These are phyloP conservation scores for Aspergillus coremiiformis DNA, from an alignment of 495 filamentous ascomycete species.

Conservation along the genomic window DNA sequence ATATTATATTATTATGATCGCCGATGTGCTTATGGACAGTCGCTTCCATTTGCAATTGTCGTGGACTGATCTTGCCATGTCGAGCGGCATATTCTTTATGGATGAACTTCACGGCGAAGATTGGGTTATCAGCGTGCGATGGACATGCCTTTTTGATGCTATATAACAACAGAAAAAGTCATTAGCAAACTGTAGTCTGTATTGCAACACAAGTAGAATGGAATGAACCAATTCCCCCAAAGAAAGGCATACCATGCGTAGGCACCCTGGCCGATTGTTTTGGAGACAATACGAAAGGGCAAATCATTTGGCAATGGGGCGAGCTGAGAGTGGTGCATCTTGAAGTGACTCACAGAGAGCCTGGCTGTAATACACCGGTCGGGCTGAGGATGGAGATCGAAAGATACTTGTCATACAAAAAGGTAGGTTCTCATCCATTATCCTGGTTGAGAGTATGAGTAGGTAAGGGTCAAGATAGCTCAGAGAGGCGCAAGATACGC, in stretches of 20 bases:
- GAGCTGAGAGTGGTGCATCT: constrained; percentile 70
- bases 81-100: constrained; percentile 89
- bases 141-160: constrained; percentile 94
- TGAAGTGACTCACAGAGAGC: constrained; percentile 7
- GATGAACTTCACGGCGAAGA: constrained; percentile 98
- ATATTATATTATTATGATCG: constrained; percentile 86
- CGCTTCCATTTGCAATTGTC: constrained; percentile 84
- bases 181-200: constrained; percentile 11
- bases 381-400: not conserved
- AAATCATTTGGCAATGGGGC: constrained; percentile 79
- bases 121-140: constrained; percentile 53
- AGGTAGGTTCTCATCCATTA: not conserved
- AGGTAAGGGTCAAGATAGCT: constrained; percentile 12
- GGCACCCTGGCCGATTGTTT: constrained; percentile 91
- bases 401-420: not conserved
- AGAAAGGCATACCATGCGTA: constrained; percentile 90
- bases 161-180: not conserved
- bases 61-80: constrained; percentile 78
- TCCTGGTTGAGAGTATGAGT: not conserved
- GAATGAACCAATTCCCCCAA: not conserved
- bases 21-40: constrained; percentile 80
- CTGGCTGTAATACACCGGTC: not conserved
- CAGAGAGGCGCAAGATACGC: constrained; percentile 15
- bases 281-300: constrained; percentile 90
- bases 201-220: not conserved